Evolutionary conservation across 306 rosid species (phyloP).

Genomic region (Alnus rubra): DNA sequence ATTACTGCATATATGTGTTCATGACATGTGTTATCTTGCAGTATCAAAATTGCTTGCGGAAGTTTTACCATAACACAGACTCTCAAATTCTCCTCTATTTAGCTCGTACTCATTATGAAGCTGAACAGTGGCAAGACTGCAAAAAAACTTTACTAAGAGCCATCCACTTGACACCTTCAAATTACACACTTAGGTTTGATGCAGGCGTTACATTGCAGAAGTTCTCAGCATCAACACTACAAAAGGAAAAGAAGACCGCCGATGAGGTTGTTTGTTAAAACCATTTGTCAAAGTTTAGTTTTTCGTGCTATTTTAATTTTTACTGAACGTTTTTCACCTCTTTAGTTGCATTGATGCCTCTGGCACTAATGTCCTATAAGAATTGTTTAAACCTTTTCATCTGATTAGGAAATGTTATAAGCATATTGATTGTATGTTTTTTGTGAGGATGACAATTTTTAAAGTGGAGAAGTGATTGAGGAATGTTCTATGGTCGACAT

Average conservation of each 20-base stretch:
- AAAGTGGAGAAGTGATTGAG: not conserved
- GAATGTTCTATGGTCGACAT: not conserved
- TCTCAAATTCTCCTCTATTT: slow-evolving; percentile 90
- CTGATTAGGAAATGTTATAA: not conserved
- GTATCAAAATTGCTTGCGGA: slow-evolving; percentile 99
- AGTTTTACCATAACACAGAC: slow-evolving; percentile 88
- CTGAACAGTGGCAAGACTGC: slow-evolving; percentile 99
- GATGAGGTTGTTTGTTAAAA: slow-evolving; percentile 69
- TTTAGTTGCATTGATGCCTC: not conserved
- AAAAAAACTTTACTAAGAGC: slow-evolving; percentile 89
- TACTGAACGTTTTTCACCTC: not conserved
- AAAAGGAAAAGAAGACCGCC: slow-evolving; percentile 87
- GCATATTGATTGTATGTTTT: not conserved
- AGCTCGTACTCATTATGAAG: slow-evolving; percentile 97
- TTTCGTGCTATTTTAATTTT: slow-evolving; percentile 12
- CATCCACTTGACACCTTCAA: slow-evolving; percentile 96
- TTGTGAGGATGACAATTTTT: not conserved
- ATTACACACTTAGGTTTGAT: slow-evolving; percentile 94
- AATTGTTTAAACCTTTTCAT: not conserved
- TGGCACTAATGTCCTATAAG: not conserved
- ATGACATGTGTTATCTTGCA: slow-evolving; percentile 53
- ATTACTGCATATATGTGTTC: slow-evolving; percentile 26
- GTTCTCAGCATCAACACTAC: slow-evolving; percentile 93
- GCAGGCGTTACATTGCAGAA: slow-evolving; percentile 98
- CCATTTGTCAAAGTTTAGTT: slow-evolving; percentile 12